Conservation (phyloP, 306 rosid genomes). For the Rosa multiflora region DNA sequence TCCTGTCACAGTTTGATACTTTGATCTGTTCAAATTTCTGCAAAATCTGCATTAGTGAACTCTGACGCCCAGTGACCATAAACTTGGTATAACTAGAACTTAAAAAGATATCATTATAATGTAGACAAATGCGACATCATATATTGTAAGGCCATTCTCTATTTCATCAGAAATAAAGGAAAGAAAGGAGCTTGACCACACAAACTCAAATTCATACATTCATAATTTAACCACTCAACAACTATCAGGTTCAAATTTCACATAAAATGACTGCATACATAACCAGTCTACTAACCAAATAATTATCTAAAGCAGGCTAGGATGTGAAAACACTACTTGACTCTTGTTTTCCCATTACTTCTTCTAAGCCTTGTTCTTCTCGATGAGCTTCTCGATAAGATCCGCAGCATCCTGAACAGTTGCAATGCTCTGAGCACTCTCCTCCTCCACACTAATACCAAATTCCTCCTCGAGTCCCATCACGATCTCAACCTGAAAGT, state of each 20-base stretch:
- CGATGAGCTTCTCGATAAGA: constrained; percentile 58
- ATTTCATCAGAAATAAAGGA: neutral
- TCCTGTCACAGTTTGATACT: neutral
- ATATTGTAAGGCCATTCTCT: neutral
- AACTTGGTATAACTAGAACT: neutral
- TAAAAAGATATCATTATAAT: neutral
- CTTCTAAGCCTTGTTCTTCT: constrained; percentile 43
- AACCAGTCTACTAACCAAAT: constrained; percentile 17
- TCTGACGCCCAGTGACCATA: neutral
- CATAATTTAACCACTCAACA: neutral
- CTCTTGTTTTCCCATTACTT: neutral
- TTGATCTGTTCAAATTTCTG: neutral
- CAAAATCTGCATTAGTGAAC: neutral
- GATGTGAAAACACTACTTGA: neutral
- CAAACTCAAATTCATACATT: neutral
- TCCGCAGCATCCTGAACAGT: constrained; percentile 86
- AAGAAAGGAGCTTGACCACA: neutral
- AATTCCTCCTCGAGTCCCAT: constrained; percentile 88
- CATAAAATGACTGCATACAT: constrained; percentile 18
- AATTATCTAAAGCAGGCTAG: constrained; percentile 17
- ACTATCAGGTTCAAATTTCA: constrained; percentile 13
- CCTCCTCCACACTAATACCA: constrained; percentile 72
- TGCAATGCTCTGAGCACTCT: constrained; percentile 70
- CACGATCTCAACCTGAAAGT: constrained; percentile 71
- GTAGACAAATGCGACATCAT: neutral